phyloP scores from a whole-genome alignment of 2,329 filamentous ascomycete species.

The Eutypella sp. region DNA sequence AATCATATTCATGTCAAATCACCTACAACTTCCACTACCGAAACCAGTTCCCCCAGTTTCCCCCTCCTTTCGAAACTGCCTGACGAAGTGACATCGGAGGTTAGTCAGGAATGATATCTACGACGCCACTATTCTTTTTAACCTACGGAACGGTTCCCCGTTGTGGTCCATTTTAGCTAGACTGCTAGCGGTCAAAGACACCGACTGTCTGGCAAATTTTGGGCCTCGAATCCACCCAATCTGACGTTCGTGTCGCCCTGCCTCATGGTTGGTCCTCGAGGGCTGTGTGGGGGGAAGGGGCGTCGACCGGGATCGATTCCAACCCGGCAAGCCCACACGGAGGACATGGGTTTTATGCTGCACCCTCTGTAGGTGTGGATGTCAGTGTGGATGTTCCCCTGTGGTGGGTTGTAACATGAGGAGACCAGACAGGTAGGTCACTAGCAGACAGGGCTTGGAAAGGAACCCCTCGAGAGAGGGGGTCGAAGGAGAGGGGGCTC shows the following conservation, averaged over 20 bases:
- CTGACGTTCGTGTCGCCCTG: conserved; percentile 9
- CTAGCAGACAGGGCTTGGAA: too few species aligned
- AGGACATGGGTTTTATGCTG: neutral
- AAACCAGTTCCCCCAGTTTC: too few species aligned
- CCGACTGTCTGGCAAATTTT: conserved; percentile 1
- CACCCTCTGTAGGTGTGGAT: neutral
- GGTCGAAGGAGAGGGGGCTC: too few species aligned
- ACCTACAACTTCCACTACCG: too few species aligned
- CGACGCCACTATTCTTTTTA: neutral
- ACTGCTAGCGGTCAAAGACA: conserved; percentile 2
- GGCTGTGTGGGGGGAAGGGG: conserved; percentile 14
- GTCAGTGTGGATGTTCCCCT: neutral
- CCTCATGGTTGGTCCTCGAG: conserved; percentile 10
- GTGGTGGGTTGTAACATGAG: conserved; percentile 9
- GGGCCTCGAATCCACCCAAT: conserved; percentile 2
- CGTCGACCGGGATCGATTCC: conserved; percentile 11
- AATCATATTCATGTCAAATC: too few species aligned
- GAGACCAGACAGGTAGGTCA: conserved; percentile 14
- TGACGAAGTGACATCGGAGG: neutral
- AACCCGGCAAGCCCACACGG: conserved; percentile 6
- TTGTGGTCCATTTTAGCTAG: conserved; percentile 1
- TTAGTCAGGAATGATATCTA: neutral
- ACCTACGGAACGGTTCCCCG: neutral
- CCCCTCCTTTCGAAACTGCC: too few species aligned
- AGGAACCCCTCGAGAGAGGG: too few species aligned